Conservation (phyloP, 768 basidiomycete genomes). For the Atractiella rhizophila region DNA sequence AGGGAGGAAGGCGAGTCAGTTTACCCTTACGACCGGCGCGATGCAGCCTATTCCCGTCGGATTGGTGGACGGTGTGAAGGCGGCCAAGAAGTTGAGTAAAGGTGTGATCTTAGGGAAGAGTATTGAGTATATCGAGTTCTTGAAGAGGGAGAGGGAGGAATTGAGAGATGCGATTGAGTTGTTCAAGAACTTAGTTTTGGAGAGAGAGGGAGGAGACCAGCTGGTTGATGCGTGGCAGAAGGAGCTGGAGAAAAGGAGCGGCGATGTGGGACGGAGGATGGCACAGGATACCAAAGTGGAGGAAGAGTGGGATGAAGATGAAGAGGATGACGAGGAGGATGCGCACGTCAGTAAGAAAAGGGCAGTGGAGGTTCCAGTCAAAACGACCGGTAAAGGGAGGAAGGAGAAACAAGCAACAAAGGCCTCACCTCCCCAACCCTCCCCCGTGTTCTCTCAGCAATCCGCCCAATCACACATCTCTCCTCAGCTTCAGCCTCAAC, state of each 20-base stretch:
- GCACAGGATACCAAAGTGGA: constrained; percentile 14
- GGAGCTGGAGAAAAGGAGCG: constrained; percentile 37
- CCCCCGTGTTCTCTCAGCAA: neutral
- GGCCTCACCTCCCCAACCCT: neutral
- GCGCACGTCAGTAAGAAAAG: constrained; percentile 29
- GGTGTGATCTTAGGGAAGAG: constrained; percentile 74
- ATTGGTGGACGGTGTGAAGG: constrained; percentile 74
- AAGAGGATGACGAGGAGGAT: constrained; percentile 23
- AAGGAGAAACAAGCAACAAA: neutral
- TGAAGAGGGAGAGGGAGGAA: constrained; percentile 9
- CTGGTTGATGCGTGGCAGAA: constrained; percentile 43
- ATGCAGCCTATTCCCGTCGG: constrained; percentile 23
- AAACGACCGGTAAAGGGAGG: neutral
- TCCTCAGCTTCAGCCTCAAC: neutral
- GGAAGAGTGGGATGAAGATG: constrained; percentile 5
- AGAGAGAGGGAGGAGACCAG: constrained; percentile 52
- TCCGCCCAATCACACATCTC: neutral
- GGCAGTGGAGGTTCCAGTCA: constrained; percentile 10
- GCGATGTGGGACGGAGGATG: constrained; percentile 33
- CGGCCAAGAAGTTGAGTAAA: constrained; percentile 71
- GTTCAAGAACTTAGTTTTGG: constrained; percentile 41
- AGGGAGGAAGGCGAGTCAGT: constrained; percentile 14
- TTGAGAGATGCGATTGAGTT: constrained; percentile 43
- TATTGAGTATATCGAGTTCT: constrained; percentile 56
- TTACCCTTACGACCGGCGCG: constrained; percentile 13